Evolutionary conservation across 2,329 filamentous ascomycete genomes (phyloP), one percentile per base, ranked within the genome.

Genomic region (Acephala macrosclerotiorum): DNA sequence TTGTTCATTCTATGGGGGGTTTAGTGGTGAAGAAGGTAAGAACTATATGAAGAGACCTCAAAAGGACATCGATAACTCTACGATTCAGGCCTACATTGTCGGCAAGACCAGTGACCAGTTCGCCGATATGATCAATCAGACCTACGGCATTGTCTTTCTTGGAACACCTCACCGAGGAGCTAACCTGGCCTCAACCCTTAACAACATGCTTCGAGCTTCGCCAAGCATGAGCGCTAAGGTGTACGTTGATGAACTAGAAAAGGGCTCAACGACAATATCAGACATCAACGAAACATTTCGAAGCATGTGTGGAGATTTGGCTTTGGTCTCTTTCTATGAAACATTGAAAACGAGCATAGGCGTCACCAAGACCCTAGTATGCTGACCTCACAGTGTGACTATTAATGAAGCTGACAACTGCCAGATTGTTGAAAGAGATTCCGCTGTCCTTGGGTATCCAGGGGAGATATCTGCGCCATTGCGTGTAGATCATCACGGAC

Each of bases 141-240:
- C 45, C 45, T 49, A 49, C 18, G 45, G 45, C 20, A 49, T 49
- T 25, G 45, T 49, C 20, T 49, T 49, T n/a, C 18, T 49, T 8
- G 45, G 20, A 49, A 49, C 45, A n/a, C 45, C 45, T 8, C 45
- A 49, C 45, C 45, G 45, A 25, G 45, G 45, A 8, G 8, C 45
- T 8, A 49, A 49, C 18, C 45, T 49, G 16, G 16, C 45, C 45
- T 8, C 18, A 9, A 49, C 45, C 8, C 16, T 49, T 18, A 49
- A 49, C n/a, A 49, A 49, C 20, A 49, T 49, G 18, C 45, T 49
- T 49, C 45, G 45, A n/a, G 45, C 45, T 49, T 49, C 45, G 20
- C 45, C 20, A 49, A 49, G 8, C 16, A 7, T 49, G 8, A 49
- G 45, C 45, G n/a, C 16, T 18, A 49, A 49, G 20, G 45, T n/a